Evolutionary conservation across 371 early-diverging fungal species (phyloP).

Genomic region (Dichotomocladium elegans): DNA sequence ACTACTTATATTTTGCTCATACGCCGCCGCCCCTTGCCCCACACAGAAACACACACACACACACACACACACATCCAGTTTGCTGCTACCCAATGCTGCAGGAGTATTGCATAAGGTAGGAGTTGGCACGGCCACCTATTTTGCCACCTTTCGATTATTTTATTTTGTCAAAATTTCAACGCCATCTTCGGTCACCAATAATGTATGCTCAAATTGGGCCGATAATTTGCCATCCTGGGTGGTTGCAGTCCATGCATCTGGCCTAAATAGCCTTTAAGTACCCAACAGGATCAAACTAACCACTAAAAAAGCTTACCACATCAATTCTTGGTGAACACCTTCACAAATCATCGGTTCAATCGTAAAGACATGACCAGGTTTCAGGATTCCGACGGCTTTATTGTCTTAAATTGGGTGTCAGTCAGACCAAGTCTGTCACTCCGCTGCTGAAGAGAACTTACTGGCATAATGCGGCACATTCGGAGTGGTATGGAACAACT

Average conservation of each 20-base stretch:
- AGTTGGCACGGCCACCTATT: too few species aligned
- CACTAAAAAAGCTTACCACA: conserved; percentile 27
- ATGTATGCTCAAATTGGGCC: conserved; percentile 98
- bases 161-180: conserved; percentile 82
- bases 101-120: too few species aligned
- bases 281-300: too few species aligned
- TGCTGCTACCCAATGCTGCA: too few species aligned
- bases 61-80: too few species aligned
- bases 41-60: too few species aligned
- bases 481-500: conserved; percentile 85
- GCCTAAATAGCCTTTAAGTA: conserved; percentile 46
- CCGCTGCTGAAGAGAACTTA: conserved; percentile 19
- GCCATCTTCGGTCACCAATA: conserved; percentile 91
- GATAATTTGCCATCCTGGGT: conserved; percentile 91
- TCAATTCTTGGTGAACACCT: conserved; percentile 49
- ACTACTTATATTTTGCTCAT: too few species aligned
- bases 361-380: conserved; percentile 92
- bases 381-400: conserved; percentile 92
- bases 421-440: too few species aligned
- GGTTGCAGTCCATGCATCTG: conserved; percentile 89
- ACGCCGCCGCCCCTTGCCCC: too few species aligned
- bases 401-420: conserved; percentile 48
- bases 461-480: conserved; percentile 91
- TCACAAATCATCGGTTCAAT: conserved; percentile 98
- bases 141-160: neutral